These are phyloP conservation scores for Penicillium sp. DNA, from an alignment of 2,329 filamentous ascomycete species.

Conservation along the genomic window DNA sequence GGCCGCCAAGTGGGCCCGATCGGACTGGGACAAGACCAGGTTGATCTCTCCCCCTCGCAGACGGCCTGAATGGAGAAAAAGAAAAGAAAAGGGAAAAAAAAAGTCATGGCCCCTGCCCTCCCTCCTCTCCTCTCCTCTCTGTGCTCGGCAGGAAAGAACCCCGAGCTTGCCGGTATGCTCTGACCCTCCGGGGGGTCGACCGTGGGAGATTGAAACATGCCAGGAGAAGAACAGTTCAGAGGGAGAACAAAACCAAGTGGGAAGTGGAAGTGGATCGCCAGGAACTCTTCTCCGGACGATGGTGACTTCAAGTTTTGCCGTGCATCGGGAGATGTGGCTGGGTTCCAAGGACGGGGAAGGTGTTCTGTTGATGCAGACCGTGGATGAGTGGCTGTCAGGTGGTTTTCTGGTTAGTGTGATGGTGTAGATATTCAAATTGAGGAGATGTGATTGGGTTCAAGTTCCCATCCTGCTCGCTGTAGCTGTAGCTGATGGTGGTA, in stretches of 20 bases:
- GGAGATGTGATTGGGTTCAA: too few relatives aligned
- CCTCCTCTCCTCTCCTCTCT: background rate
- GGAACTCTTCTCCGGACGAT: constrained; percentile 25
- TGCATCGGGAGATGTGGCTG: too few relatives aligned
- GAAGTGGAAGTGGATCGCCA: constrained; percentile 13
- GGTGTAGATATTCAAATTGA: too few relatives aligned
- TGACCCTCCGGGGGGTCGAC: constrained; percentile 6
- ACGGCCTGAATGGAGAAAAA: too few relatives aligned
- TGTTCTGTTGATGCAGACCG: constrained; percentile 7
- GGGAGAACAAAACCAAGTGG: too few relatives aligned
- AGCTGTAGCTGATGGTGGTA: too few relatives aligned
- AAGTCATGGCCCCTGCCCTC: too few relatives aligned
- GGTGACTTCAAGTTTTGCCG: constrained; percentile 26
- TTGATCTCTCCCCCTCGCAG: background rate
- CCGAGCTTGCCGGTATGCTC: constrained; percentile 14
- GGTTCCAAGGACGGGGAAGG: background rate
- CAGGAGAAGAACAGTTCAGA: too few relatives aligned
- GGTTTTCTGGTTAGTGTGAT: too few relatives aligned
- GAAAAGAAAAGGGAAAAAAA: too few relatives aligned
- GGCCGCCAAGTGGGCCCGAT: constrained; percentile 14
- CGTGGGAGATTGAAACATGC: constrained; percentile 14
- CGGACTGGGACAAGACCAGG: background rate
- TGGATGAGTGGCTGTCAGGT: constrained; percentile 17
- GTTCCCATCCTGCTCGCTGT: too few relatives aligned
- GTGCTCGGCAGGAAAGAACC: background rate